phyloP scores from a whole-genome alignment of 495 filamentous ascomycete genomes.

The Aspergillus panamensis region DNA sequence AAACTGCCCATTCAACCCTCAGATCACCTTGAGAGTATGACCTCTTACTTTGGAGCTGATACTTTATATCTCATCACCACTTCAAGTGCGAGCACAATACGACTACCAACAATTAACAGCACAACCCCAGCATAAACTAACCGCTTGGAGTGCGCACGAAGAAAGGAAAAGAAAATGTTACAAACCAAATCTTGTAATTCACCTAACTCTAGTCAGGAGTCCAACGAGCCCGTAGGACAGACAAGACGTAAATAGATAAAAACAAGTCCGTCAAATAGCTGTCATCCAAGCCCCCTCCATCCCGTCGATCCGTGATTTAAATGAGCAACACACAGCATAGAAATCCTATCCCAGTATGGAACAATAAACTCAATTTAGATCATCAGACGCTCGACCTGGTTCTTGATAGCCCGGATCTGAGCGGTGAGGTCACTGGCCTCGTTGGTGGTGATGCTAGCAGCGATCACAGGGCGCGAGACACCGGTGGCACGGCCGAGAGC shows the following conservation, averaged over 20 bases:
- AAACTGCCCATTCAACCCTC: too few species aligned
- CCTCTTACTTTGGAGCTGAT: too few species aligned
- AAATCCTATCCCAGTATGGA: neutral
- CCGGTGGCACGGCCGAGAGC: constrained; percentile 72
- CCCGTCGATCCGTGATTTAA: neutral
- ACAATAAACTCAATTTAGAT: constrained; percentile 57
- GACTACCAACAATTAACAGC: too few species aligned
- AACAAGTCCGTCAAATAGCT: neutral
- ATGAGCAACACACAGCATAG: neutral
- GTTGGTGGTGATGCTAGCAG: constrained; percentile 84
- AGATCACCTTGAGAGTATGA: too few species aligned
- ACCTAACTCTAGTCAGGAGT: neutral
- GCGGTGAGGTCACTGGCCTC: constrained; percentile 82
- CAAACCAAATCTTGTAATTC: neutral
- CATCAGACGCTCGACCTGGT: constrained; percentile 94
- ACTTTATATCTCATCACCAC: too few species aligned
- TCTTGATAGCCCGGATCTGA: constrained; percentile 82
- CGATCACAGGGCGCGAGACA: constrained; percentile 83
- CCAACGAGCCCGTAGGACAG: neutral
- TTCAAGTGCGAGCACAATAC: too few species aligned
- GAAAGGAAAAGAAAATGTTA: neutral
- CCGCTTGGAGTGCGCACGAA: too few species aligned
- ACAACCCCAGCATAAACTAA: neutral
- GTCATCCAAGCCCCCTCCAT: neutral
- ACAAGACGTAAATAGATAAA: too few species aligned